A percentile compares a stretch with the other conserved stretches of the same genome.
phyloP scores from a whole-genome alignment of 176 grass and related monocot species.

The Metroxylon sagu region DNA sequence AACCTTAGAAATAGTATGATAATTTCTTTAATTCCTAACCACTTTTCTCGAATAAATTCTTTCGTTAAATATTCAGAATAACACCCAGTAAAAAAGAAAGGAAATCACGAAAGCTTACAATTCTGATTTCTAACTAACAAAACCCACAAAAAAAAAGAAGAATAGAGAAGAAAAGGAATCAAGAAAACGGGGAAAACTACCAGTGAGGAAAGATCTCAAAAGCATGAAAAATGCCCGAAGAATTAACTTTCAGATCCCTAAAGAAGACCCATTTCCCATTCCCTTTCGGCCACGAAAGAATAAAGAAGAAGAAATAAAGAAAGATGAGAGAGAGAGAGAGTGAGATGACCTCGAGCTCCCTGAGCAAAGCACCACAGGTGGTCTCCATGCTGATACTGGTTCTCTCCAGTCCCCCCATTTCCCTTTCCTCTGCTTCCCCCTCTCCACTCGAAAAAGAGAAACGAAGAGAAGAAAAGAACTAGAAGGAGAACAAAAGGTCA shows the following conservation, averaged over 20 bases:
- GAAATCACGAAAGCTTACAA: too few species aligned
- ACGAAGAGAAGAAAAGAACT: not conserved
- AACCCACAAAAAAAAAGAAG: too few species aligned
- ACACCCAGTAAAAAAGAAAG: too few species aligned
- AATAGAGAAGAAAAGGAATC: too few species aligned
- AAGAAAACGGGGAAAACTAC: too few species aligned
- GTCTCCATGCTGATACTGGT: constrained; percentile 63
- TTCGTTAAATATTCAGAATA: too few species aligned
- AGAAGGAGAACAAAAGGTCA: constrained; percentile 22
- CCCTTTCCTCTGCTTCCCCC: constrained; percentile 16
- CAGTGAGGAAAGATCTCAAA: too few species aligned
- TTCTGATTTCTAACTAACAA: too few species aligned
- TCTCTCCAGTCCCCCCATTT: constrained; percentile 28
- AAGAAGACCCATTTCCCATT: constrained; percentile 1
- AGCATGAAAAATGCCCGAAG: too few species aligned
- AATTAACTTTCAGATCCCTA: not conserved
- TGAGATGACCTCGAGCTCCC: constrained; percentile 66
- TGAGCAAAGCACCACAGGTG: constrained; percentile 63
- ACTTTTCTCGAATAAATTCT: too few species aligned
- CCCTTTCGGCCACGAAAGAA: constrained; percentile 6
- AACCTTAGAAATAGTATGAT: too few species aligned
- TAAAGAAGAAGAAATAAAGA: not conserved
- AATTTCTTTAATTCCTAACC: too few species aligned
- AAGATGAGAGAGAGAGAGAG: not conserved
- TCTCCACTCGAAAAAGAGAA: constrained; percentile 14